These are phyloP conservation scores for Syncephalis plumigaleata DNA, from an alignment of 371 early-diverging fungal species.

Conservation along the genomic window DNA sequence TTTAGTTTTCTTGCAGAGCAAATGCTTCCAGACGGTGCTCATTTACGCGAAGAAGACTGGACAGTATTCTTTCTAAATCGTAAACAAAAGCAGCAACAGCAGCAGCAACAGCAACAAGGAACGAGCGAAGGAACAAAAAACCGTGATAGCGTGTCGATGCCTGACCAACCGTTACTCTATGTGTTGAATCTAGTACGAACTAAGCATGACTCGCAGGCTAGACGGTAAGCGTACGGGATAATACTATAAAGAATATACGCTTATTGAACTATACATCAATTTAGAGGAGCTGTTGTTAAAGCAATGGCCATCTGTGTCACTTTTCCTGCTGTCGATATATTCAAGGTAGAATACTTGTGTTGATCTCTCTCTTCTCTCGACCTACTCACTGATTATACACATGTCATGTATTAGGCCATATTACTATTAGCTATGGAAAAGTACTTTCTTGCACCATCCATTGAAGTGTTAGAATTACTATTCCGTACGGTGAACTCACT, in stretches of 20 bases:
- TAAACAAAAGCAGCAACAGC: conserved; percentile 9
- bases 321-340: conserved; percentile 79
- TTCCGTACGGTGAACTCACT: conserved; percentile 69
- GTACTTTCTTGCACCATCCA: conserved; percentile 61
- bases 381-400: neutral
- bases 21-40: conserved; percentile 92
- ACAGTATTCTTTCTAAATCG: conserved; percentile 83
- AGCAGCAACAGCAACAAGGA: neutral
- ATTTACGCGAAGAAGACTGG: conserved; percentile 83
- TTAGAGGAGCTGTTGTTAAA: conserved; percentile 76
- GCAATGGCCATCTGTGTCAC: conserved; percentile 87
- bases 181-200: conserved; percentile 80
- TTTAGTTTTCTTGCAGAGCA: conserved; percentile 70
- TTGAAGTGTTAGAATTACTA: conserved; percentile 56
- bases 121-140: conserved; percentile 13
- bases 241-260: neutral
- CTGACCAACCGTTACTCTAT: conserved; percentile 52
- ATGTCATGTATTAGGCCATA: conserved; percentile 37
- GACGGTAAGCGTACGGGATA: conserved; percentile 22
- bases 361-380: neutral
- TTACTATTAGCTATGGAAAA: conserved; percentile 78
- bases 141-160: no score
- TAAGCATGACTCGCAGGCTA: conserved; percentile 65
- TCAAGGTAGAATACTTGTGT: conserved; percentile 43
- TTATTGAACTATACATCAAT: neutral